phyloP scores from a whole-genome alignment of 805 yeast genomes.

The Scheffersomyces ergatensis region DNA sequence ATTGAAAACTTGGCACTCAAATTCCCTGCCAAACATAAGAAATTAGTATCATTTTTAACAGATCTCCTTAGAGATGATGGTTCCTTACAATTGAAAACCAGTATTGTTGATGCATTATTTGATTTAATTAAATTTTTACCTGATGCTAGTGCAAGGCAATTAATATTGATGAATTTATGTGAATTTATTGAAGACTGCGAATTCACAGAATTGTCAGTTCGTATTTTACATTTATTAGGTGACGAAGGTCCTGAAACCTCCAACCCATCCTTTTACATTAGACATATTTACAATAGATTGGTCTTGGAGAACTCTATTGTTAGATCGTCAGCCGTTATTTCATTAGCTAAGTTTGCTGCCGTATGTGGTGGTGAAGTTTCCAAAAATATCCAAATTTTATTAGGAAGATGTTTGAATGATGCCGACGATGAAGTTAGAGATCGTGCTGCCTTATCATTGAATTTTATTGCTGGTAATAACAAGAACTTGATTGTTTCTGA shows the following conservation, averaged over 20 bases:
- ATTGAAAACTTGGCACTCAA: constrained; percentile 87
- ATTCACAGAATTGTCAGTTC: constrained; percentile 88
- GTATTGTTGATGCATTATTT: constrained; percentile 88
- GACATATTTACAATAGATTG: constrained; percentile 95
- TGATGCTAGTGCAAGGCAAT: constrained; percentile 62
- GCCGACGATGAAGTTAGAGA: constrained; percentile 97
- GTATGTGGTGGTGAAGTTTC: constrained; percentile 66
- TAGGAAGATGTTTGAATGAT: constrained; percentile 82
- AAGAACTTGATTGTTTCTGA: constrained; percentile 61
- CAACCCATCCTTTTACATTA: constrained; percentile 85
- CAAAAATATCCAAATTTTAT: constrained; percentile 68
- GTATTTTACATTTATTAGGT: constrained; percentile 88
- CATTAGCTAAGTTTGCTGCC: constrained; percentile 86
- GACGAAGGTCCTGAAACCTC: constrained; percentile 88
- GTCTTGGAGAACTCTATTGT: constrained; percentile 94
- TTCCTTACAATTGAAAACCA: constrained; percentile 77
- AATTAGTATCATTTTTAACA: constrained; percentile 77
- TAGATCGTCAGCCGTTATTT: constrained; percentile 92
- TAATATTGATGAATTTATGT: constrained; percentile 84
- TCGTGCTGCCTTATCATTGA: constrained; percentile 85
- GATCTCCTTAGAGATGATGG: constrained; percentile 90
- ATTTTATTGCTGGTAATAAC: constrained; percentile 46
- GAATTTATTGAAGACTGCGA: constrained; percentile 99
- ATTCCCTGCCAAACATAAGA: constrained; percentile 86
- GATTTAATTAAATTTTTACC: constrained; percentile 89